phyloP scores from a whole-genome alignment of 2,329 filamentous ascomycete species.

The Fusarium penzigii region DNA sequence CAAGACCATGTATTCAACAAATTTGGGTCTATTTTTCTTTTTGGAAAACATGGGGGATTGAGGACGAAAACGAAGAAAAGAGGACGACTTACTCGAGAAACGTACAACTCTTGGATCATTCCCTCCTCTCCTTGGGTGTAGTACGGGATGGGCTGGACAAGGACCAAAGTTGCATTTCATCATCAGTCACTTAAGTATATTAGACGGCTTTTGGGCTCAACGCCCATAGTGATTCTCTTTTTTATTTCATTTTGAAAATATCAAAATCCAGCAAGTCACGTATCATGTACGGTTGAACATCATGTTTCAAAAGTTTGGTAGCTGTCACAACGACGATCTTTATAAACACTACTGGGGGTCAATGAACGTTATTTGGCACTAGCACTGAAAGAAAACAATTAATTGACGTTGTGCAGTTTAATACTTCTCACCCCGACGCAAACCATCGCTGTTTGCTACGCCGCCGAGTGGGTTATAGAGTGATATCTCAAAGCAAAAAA shows the following conservation, averaged over 20 bases:
- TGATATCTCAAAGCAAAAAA: background rate
- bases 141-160: background rate
- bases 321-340: too few relatives aligned
- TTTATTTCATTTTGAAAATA: too few relatives aligned
- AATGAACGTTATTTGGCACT: too few relatives aligned
- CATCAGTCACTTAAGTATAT: slow-evolving; percentile 10
- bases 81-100: background rate
- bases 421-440: background rate
- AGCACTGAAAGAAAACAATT: background rate
- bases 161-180: background rate
- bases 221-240: slow-evolving; percentile 24
- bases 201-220: slow-evolving; percentile 34
- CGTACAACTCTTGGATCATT: background rate
- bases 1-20: slow-evolving; percentile 35
- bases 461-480: background rate
- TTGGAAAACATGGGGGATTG: slow-evolving; percentile 11
- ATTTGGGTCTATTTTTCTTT: slow-evolving; percentile 23
- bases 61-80: too few relatives aligned
- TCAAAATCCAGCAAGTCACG: too few relatives aligned
- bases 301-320: too few relatives aligned
- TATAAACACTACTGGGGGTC: too few relatives aligned
- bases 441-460: background rate
- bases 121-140: background rate
- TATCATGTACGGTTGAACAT: too few relatives aligned
- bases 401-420: background rate